Evolutionary conservation across 257 asterid species (phyloP), one percentile per base, ranked within the genome.

Genomic region (Craterostigma plantagineum): DNA sequence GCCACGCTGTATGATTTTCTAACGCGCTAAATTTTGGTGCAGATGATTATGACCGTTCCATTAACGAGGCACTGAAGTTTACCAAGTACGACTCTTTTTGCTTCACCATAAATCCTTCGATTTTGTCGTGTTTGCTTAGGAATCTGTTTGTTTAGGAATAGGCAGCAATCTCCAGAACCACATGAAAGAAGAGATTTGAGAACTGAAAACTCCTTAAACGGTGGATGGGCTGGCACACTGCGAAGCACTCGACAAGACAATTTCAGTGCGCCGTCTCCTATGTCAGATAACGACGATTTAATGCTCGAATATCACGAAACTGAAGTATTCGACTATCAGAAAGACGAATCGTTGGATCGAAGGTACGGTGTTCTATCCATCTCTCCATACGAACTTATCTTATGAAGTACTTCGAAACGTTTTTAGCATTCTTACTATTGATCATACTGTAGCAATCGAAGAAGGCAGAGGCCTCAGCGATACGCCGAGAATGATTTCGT

Each of bases 31-130:
- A 50, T 33, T 46, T 38, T 49, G 51, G 14, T 53, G 62, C 94
- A 87, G 98, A 87, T 64, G 98, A 79, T 72, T 82, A 73, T 54
- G 98, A 87, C 57, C 77, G 85, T 42, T 79, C 98, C 27, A 82
- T 87, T 51, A 82, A 63, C 37, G 98, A 90, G 71, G 95, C 95
- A 60, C 61, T 87, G 55, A 82, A 87, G 68, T 66, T 74, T 63
- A 76, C 98, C 74, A 82, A 82, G 98, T 79, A 83, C 8, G 87
- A 27, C 49, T 33, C 60, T 55, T 51, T 16, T 36, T 34, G 34
- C 58, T 33, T 16, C n/a, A 9, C 48, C 1, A 15, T 14, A 41
- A 8, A n/a, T n/a, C n/a, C n/a, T n/a, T n/a, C n/a, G 12, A 12
- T 9, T 9, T 36, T 36, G 1, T 36, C 40, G 14, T 36, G 14